These are phyloP conservation scores for Ostreobium quekettii DNA, from an alignment of 139 green algal genomes.

Conservation along the genomic window DNA sequence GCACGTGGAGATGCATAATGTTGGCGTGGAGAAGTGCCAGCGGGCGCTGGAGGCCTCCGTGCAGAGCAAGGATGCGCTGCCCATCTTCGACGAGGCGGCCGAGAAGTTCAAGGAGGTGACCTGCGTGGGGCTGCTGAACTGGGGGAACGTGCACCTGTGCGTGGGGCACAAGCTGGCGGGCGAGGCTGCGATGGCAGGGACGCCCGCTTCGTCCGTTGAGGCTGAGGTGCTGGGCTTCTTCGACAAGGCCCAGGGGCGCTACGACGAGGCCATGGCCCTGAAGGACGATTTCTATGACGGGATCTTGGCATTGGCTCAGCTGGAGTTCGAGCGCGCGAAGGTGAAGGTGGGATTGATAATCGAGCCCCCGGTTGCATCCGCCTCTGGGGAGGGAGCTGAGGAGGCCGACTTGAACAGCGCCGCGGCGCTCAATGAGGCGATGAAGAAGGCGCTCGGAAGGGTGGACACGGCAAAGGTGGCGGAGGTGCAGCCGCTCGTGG, in stretches of 20 bases:
- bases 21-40: conserved; percentile 36
- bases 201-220: conserved; percentile 31
- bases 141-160: conserved; percentile 63
- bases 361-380: conserved; percentile 7
- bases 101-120: conserved; percentile 70
- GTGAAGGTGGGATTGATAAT: conserved; percentile 26
- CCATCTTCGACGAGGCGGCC: conserved; percentile 66
- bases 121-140: conserved; percentile 42
- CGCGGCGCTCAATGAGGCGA: conserved; percentile 14
- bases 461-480: conserved; percentile 7
- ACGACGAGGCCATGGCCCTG: conserved; percentile 53
- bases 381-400: background rate
- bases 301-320: conserved; percentile 31
- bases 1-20: conserved; percentile 65
- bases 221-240: conserved; percentile 63
- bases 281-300: conserved; percentile 58
- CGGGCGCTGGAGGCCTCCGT: conserved; percentile 52
- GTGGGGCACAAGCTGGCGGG: conserved; percentile 30
- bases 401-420: conserved; percentile 10
- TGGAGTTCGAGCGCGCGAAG: conserved; percentile 54
- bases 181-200: conserved; percentile 64
- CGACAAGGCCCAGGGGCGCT: conserved; percentile 50
- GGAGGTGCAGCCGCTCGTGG: conserved; percentile 7
- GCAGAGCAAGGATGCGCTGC: conserved; percentile 38
- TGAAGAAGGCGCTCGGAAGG: conserved; percentile 16